Evolutionary conservation across 192 early-diverging fungal genomes (phyloP).

Genomic region (Gonapodya sp.): DNA sequence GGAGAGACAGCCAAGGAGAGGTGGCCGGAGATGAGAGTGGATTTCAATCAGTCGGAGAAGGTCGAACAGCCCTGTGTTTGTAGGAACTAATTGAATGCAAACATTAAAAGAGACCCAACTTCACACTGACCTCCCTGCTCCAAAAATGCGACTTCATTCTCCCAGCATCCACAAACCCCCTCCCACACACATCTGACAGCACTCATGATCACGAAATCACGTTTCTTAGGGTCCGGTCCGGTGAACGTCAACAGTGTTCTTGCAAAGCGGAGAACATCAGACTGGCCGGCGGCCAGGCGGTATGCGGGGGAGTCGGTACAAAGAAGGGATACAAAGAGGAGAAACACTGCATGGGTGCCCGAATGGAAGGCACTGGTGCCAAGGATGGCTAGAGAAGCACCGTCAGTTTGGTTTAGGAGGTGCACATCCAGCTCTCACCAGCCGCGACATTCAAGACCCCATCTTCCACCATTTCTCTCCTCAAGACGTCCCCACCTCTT

Average conservation of each 20-base stretch:
- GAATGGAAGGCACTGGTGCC: background rate
- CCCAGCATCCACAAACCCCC: background rate
- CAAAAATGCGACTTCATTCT: background rate
- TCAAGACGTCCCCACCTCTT: background rate
- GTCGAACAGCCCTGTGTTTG: background rate
- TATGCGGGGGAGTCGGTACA: background rate
- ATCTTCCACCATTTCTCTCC: background rate
- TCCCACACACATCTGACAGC: conserved; percentile 2
- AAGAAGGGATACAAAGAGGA: background rate
- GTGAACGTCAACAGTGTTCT: background rate
- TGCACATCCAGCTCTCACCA: background rate
- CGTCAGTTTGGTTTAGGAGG: background rate
- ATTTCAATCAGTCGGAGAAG: background rate
- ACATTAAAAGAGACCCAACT: background rate
- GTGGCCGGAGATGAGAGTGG: background rate
- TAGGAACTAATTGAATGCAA: too few relatives aligned
- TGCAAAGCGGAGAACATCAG: background rate
- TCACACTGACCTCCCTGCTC: background rate
- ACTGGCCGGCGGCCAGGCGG: background rate
- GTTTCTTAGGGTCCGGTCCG: background rate
- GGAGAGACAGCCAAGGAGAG: background rate
- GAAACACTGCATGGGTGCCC: background rate
- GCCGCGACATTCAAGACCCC: background rate
- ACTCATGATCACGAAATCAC: background rate
- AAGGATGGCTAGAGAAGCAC: background rate